Conservation (phyloP, 257 asterid genomes). For the Solanum clarkiae region DNA sequence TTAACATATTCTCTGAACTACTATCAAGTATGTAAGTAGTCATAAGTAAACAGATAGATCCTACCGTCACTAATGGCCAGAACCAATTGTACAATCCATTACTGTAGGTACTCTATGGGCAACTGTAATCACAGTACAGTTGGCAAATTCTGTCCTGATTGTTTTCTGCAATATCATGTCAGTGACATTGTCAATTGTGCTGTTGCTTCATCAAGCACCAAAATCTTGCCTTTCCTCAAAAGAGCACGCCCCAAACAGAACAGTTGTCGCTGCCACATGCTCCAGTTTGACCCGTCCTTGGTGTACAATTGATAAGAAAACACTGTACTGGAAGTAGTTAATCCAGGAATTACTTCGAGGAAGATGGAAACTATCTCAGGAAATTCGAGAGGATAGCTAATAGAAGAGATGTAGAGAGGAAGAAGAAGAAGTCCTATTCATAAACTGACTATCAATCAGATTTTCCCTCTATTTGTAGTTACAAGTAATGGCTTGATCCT, state of each 20-base stretch:
- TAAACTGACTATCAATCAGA: too few species aligned
- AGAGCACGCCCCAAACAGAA: constrained; percentile 86
- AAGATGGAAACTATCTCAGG: too few species aligned
- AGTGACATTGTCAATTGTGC: constrained; percentile 95
- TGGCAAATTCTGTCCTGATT: constrained; percentile 39
- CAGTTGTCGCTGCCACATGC: constrained; percentile 79
- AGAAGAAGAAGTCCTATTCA: too few species aligned
- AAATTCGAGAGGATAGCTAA: too few species aligned
- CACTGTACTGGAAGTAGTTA: too few species aligned
- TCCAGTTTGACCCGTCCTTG: constrained; percentile 67
- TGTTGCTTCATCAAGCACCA: constrained; percentile 95
- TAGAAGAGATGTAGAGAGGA: too few species aligned
- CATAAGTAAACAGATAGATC: background rate
- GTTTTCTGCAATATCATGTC: constrained; percentile 76
- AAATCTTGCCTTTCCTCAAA: constrained; percentile 68
- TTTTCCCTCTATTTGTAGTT: too few species aligned
- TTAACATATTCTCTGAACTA: background rate
- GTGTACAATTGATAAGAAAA: too few species aligned
- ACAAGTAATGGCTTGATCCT: too few species aligned
- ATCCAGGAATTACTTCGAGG: too few species aligned
- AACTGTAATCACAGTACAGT: constrained; percentile 62
- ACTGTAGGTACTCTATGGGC: constrained; percentile 89
- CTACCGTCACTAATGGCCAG: constrained; percentile 56
- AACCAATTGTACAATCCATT: constrained; percentile 61
- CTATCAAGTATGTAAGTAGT: background rate